Percentiles rank a stretch among this genome's conserved stretches.
phyloP scores from a whole-genome alignment of 1,284 basidiomycete species.

The Cutaneotrichosporon arboriforme region DNA sequence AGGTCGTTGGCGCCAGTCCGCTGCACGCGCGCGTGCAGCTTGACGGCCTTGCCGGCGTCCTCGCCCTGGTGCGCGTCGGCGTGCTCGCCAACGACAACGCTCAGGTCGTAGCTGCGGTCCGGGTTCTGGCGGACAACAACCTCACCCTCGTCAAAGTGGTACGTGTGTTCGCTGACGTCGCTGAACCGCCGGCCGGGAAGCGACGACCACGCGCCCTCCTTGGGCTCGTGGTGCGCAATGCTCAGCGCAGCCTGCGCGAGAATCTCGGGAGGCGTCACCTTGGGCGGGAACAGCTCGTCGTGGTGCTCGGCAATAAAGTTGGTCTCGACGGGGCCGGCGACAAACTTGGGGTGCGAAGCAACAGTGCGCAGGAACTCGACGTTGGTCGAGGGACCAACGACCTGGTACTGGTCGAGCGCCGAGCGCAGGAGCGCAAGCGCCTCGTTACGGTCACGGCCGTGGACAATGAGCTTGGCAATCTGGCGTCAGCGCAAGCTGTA shows the following conservation, averaged over 20 bases:
- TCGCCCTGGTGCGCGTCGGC: constrained; percentile 3
- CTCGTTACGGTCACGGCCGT: constrained; percentile 77
- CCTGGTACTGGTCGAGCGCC: constrained; percentile 79
- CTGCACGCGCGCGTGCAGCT: constrained; percentile 7
- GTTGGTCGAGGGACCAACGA: constrained; percentile 86
- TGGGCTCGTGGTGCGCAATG: constrained; percentile 60
- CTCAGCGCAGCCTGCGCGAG: constrained; percentile 74
- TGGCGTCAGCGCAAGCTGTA: no score
- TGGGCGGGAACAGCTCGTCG: constrained; percentile 65
- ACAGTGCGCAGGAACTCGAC: constrained; percentile 78
- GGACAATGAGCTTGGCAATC: constrained; percentile 65
- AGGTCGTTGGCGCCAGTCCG: constrained; percentile 27
- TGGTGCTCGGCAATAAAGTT: constrained; percentile 75
- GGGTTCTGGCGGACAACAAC: constrained; percentile 20
- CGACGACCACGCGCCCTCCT: constrained; percentile 55
- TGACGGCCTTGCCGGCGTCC: constrained; percentile 12
- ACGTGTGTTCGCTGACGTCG: constrained; percentile 35
- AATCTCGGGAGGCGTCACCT: constrained; percentile 57
- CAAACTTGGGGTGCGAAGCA: constrained; percentile 70
- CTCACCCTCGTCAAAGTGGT: constrained; percentile 29
- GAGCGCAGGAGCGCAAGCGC: constrained; percentile 72
- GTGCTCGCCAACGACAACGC: constrained; percentile 4
- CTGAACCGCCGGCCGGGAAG: constrained; percentile 68
- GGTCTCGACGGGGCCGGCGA: constrained; percentile 79
- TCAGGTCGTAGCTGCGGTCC: constrained; percentile 20